phyloP scores from a whole-genome alignment of 495 filamentous ascomycete genomes.

The Halenospora varia region DNA sequence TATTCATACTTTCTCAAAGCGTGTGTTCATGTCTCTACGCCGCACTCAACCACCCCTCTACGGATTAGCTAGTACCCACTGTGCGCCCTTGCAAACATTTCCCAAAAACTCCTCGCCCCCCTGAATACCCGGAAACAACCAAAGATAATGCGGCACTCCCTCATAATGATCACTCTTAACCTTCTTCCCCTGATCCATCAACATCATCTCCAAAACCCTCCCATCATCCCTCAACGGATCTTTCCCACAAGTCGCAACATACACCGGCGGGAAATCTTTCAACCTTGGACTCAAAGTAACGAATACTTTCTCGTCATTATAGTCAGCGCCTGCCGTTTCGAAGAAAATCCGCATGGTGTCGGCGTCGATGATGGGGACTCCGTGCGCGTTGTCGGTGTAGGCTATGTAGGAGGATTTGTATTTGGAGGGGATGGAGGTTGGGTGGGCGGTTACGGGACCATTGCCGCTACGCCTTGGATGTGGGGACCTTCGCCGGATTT shows the following conservation, averaged over 20 bases:
- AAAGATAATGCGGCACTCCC: conserved; percentile 15
- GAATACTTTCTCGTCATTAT: conserved; percentile 19
- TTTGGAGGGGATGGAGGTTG: conserved; percentile 19
- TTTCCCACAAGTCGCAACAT: conserved; percentile 25
- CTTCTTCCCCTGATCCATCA: conserved; percentile 27
- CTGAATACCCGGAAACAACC: conserved; percentile 10
- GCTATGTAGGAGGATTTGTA: conserved; percentile 25
- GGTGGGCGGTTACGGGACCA: conserved; percentile 22
- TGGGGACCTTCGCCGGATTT: not conserved
- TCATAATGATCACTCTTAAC: conserved; percentile 7
- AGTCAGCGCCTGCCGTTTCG: conserved; percentile 2
- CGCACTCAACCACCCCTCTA: too few species aligned
- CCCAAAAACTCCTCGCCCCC: conserved; percentile 11
- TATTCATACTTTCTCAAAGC: too few species aligned
- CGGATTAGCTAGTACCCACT: conserved; percentile 2
- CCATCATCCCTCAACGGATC: conserved; percentile 30
- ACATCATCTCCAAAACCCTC: conserved; percentile 20
- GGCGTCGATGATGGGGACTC: conserved; percentile 23
- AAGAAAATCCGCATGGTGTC: conserved; percentile 22
- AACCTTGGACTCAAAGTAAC: conserved; percentile 15
- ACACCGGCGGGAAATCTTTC: conserved; percentile 24
- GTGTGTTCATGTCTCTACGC: too few species aligned
- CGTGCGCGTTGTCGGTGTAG: conserved; percentile 24
- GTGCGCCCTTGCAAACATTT: conserved; percentile 9
- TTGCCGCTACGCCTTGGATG: conserved; percentile 23